Evolutionary conservation across 78 protist species (phyloP), one percentile per base, ranked within the genome.

Genomic region (Trichosphaerium sp.): DNA sequence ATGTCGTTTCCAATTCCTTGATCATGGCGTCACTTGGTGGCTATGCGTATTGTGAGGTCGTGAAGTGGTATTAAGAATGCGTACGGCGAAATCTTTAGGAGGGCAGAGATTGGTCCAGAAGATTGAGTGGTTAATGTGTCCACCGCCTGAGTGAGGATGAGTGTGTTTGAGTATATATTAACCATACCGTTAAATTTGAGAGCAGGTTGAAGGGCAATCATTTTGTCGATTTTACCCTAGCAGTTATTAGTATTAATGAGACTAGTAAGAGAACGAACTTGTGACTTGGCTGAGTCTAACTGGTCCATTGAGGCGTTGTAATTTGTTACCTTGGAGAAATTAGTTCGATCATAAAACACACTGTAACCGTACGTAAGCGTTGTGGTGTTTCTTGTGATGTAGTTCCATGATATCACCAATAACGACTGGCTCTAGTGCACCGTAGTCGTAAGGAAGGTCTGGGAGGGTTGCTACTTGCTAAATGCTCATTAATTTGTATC

Each of bases 111-210:
- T 88, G 28, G 69, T 71, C 96, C 96, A 91, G 82, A 88, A 88
- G 74, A 91, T 91, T 38, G 84, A 48, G 84, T 91, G 96, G 73
- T 91, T 91, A 70, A 91, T 73, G 75, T 91, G 96, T 21, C 96
- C 96, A 40, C 96, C 96, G 35, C 92, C 93, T 67, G n/a, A n/a
- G n/a, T n/a, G n/a, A n/a, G n/a, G n/a, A n/a, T n/a, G n/a, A n/a
- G n/a, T n/a, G n/a, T n/a, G n/a, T n/a, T n/a, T n/a, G n/a, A n/a
- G n/a, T n/a, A n/a, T n/a, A n/a, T n/a, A n/a, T n/a, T n/a, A n/a
- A n/a, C n/a, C n/a, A n/a, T n/a, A 32, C 92, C 93, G 71, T 88
- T 85, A 86, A 91, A 91, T 69, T 79, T 76, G 71, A 88, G 34
- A 58, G 91, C 91, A 15, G 72, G 58, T 58, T 87, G 91, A 32